Conservation (phyloP, 2,329 filamentous ascomycete species). For the Claviceps digitariae region DNA sequence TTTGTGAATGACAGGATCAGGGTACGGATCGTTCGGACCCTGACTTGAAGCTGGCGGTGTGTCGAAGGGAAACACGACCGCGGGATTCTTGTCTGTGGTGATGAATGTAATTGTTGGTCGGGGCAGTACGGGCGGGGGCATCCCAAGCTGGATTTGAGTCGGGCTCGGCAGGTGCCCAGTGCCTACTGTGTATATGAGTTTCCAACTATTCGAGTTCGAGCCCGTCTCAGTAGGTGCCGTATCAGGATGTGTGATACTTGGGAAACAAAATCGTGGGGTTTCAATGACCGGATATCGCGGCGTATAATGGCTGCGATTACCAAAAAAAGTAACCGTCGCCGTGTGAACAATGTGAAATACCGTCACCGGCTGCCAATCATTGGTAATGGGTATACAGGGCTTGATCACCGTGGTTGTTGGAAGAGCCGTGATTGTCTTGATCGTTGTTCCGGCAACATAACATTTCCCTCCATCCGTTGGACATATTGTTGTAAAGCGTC, state of each 20-base stretch:
- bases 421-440: not conserved
- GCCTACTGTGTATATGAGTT: not conserved
- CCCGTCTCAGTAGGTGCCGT: not conserved
- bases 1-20: slow-evolving; percentile 9
- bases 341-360: slow-evolving; percentile 34
- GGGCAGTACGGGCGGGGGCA: not conserved
- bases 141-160: not conserved
- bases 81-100: slow-evolving; percentile 42
- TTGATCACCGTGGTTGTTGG: slow-evolving; percentile 8
- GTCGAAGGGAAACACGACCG: slow-evolving; percentile 29
- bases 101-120: slow-evolving; percentile 24
- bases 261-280: slow-evolving; percentile 24
- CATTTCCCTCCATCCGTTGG: not conserved
- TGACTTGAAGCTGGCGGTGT: slow-evolving; percentile 25
- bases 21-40: slow-evolving; percentile 3
- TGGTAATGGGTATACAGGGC: slow-evolving; percentile 20
- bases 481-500: not conserved
- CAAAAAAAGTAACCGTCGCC: slow-evolving; percentile 34
- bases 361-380: slow-evolving; percentile 18
- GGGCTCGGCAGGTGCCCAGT: not conserved
- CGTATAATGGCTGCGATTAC: slow-evolving; percentile 31
- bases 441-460: not conserved
- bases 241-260: not conserved
- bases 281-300: slow-evolving; percentile 29
- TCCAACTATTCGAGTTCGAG: not conserved